Conservation (phyloP, 345 rosid genomes). For the Brassica cretica region DNA sequence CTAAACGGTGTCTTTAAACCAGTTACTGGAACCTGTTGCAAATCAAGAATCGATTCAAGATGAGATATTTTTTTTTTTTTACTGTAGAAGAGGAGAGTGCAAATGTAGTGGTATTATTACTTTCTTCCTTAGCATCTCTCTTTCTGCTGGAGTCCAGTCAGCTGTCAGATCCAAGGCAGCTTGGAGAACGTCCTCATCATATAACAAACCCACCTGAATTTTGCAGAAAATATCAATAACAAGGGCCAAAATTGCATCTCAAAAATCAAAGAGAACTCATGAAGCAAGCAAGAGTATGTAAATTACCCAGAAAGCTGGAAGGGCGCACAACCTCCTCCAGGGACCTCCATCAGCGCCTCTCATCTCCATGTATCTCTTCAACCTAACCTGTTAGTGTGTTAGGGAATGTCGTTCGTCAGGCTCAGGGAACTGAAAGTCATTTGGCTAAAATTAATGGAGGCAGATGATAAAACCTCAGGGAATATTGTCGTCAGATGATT, state of each 20-base stretch:
- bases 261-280: neutral
- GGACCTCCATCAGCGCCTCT: conserved; percentile 99
- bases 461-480: conserved; percentile 74
- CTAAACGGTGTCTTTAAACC: conserved; percentile 91
- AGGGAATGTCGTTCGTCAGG: conserved; percentile 5
- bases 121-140: conserved; percentile 85
- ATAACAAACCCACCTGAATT: conserved; percentile 82
- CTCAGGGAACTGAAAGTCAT: conserved; percentile 18
- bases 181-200: conserved; percentile 86
- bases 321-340: conserved; percentile 93
- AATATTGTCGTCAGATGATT: conserved; percentile 94
- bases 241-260: neutral
- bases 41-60: conserved; percentile 2
- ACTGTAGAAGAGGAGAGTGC: neutral
- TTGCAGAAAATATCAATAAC: conserved; percentile 24
- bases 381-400: conserved; percentile 62
- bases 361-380: conserved; percentile 99
- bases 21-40: conserved; percentile 71
- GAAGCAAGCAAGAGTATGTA: neutral
- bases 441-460: conserved; percentile 2
- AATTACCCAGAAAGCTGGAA: conserved; percentile 97
- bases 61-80: no score
- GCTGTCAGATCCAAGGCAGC: conserved; percentile 71
- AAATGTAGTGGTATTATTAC: conserved; percentile 42
- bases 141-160: conserved; percentile 93